These are phyloP conservation scores for Echites panduratus DNA, from an alignment of 257 asterid genomes.

Conservation along the genomic window DNA sequence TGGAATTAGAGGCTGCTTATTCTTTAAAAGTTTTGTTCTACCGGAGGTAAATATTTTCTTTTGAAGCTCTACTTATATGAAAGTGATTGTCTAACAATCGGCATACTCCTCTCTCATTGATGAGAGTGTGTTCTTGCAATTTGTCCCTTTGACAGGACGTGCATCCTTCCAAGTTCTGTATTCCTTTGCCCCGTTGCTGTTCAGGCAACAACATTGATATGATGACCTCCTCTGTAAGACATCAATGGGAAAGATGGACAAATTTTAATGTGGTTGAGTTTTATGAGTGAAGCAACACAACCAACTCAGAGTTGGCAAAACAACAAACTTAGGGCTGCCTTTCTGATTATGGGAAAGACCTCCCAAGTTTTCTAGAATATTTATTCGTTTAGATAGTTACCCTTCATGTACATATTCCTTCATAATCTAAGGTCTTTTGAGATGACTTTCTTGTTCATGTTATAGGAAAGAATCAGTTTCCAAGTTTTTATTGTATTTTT, in stretches of 20 bases:
- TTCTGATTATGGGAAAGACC: background rate
- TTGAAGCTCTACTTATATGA: background rate
- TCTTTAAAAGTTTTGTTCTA: constrained; percentile 19
- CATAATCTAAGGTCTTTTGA: background rate
- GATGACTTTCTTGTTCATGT: background rate
- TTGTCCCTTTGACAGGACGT: background rate
- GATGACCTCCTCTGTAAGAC: background rate
- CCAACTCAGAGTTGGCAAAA: background rate
- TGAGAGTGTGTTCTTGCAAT: background rate
- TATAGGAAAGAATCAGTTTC: background rate
- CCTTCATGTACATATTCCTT: background rate
- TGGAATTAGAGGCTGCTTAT: constrained; percentile 19
- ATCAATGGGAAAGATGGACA: background rate
- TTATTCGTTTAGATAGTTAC: background rate
- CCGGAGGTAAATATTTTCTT: constrained; percentile 31
- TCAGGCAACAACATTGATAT: constrained; percentile 3
- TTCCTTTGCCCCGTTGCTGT: background rate
- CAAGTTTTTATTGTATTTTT: background rate
- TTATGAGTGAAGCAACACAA: background rate
- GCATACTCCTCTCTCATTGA: background rate
- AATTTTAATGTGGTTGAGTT: background rate
- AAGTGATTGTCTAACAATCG: background rate
- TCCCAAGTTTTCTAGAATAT: background rate
- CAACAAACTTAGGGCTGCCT: constrained; percentile 1
- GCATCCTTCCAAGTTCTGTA: background rate